Conservation (phyloP, 441 rosid genomes). For the Raphanus hybrid region DNA sequence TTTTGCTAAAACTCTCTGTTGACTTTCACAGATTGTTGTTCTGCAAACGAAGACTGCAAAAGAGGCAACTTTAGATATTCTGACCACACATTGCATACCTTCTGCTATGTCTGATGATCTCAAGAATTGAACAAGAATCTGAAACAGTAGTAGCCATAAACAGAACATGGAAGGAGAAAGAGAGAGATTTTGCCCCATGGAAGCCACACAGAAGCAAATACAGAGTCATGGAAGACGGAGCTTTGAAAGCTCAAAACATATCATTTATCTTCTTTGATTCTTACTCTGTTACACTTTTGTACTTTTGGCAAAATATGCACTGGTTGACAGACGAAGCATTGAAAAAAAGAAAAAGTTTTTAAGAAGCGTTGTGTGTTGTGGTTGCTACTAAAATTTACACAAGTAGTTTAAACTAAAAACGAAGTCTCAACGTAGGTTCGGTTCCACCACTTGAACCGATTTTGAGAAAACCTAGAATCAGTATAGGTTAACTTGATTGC, state of each 20-base stretch:
- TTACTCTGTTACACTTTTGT: constrained; percentile 7
- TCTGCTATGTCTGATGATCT: constrained; percentile 92
- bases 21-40: constrained; percentile 66
- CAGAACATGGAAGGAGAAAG: constrained; percentile 8
- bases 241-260: constrained; percentile 4
- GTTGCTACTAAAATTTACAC: not conserved
- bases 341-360: not conserved
- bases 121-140: constrained; percentile 42
- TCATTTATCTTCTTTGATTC: constrained; percentile 12
- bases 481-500: not conserved
- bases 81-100: constrained; percentile 86
- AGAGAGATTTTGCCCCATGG: not conserved
- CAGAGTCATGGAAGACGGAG: constrained; percentile 15
- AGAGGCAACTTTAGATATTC: constrained; percentile 79
- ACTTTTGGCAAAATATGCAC: constrained; percentile 14
- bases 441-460: not conserved
- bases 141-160: constrained; percentile 3
- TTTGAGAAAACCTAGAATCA: not conserved
- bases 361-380: not conserved
- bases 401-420: too few relatives aligned
- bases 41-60: constrained; percentile 73
- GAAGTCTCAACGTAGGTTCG: not conserved
- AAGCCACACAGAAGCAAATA: constrained; percentile 11
- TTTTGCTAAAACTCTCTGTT: constrained; percentile 6
- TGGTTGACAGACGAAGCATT: not conserved